Evolutionary conservation across 2,329 filamentous ascomycete species (phyloP), one percentile per base, ranked within the genome.

Genomic region (Lachnellula suecica): DNA sequence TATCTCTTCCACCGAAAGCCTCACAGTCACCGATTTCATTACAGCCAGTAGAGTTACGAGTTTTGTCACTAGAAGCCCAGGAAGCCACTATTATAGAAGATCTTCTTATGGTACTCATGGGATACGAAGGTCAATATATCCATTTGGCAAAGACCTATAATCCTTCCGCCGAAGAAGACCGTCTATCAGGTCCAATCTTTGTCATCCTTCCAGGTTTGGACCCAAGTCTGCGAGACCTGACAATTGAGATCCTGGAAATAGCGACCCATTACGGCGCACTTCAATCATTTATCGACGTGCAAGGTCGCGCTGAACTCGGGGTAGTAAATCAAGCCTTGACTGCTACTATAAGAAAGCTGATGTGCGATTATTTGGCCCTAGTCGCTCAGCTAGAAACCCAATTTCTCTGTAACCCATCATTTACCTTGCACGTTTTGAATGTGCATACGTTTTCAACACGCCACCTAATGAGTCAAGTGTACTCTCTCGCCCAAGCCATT

Each of bases 71-170:
- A 24, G 88, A 95, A 59, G 82, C 82, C 2, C 94, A 99, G 70
- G 94, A 99, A 72, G 83, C 85, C 22, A 88, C 84, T 8, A 87
- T 99, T 43, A 77, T 97, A 40, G 92, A 97, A 62, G 94, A 99
- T 63, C 73, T 99, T 15, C 72, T 97, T 31, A 97, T 93, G 67
- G 91, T 96, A 4, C 95, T 97, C 63, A 97, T 99, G 92, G 94
- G 94, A 22, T 96, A 91, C 59, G 94, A 99, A 71, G 94, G 94
- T n/a, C 91, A 96, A 69, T 97, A 97, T 68, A 89, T 99, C 56
- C 88, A 90, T 50, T 97, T 91, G 67, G 82, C 81, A 53, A 88
- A 90, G 60, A 81, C 82, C 8, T 97, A 96, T 68, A 86, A 96
- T 61, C 91, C 92, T 0, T 75, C 80, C 3, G 84, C 90, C 47